Conservation (phyloP, 1,284 basidiomycete genomes). For the Irpex sp. region DNA sequence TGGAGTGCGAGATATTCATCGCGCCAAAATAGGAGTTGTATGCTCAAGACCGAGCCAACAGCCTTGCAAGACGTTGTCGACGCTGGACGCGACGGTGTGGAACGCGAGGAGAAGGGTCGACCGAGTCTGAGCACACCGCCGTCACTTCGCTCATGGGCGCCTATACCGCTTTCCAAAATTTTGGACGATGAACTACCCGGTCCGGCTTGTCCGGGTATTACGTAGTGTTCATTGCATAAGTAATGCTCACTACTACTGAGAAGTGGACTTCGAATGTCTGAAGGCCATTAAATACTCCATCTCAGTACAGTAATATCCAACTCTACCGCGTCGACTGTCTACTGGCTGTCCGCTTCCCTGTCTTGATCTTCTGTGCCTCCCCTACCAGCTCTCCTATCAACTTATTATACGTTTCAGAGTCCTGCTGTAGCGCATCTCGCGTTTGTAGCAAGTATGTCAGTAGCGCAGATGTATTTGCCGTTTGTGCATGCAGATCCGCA, state of each 20-base stretch:
- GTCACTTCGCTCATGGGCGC: not conserved
- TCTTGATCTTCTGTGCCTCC: slow-evolving; percentile 75
- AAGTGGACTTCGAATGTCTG: not conserved
- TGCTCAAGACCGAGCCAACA: not conserved
- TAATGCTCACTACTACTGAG: not conserved
- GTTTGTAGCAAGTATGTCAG: slow-evolving; percentile 79
- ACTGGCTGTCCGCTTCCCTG: slow-evolving; percentile 43
- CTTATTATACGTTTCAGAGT: slow-evolving; percentile 81
- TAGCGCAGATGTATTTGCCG: slow-evolving; percentile 65
- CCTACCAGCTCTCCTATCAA: slow-evolving; percentile 78
- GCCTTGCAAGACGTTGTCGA: not conserved
- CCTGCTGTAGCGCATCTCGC: slow-evolving; percentile 80
- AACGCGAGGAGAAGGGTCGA: not conserved
- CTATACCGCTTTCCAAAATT: not conserved
- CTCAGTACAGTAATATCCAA: slow-evolving; percentile 14
- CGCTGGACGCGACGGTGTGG: not conserved
- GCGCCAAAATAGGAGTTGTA: not conserved
- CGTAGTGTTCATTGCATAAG: not conserved
- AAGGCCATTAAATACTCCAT: not conserved
- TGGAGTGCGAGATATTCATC: slow-evolving; percentile 93
- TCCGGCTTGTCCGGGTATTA: not conserved
- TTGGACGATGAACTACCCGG: not conserved
- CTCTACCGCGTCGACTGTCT: slow-evolving; percentile 50
- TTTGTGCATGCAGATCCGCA: slow-evolving; percentile 60
- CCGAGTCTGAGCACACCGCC: not conserved